phyloP scores from a whole-genome alignment of 306 rosid species.

The Quercus suber region DNA sequence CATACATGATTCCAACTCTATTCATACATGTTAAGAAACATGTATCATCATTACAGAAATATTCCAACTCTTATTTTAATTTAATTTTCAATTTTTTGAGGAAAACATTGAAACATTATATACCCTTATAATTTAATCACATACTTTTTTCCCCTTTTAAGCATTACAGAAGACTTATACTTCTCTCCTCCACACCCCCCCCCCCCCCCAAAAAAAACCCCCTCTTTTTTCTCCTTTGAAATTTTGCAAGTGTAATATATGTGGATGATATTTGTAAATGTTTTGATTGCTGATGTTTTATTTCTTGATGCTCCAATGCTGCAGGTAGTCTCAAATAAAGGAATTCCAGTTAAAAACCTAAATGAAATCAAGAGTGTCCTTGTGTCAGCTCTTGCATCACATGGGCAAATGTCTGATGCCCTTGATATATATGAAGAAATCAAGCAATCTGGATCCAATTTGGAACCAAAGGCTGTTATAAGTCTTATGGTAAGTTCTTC shows the following conservation, averaged over 20 bases:
- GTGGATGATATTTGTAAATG: not conserved
- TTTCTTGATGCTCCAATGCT: not conserved
- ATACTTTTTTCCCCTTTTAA: not conserved
- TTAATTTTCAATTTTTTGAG: not conserved
- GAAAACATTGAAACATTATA: not conserved
- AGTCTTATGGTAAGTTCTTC: slow-evolving; percentile 67
- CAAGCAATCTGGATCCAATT: slow-evolving; percentile 52
- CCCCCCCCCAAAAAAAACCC: no score
- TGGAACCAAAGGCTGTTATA: slow-evolving; percentile 71
- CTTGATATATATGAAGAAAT: slow-evolving; percentile 49
- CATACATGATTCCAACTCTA: no score
- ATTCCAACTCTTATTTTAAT: not conserved
- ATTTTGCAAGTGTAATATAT: not conserved
- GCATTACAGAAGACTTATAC: not conserved
- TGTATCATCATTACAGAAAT: no score
- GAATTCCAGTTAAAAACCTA: slow-evolving; percentile 38
- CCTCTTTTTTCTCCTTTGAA: not conserved
- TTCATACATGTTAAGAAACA: no score
- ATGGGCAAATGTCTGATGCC: slow-evolving; percentile 63
- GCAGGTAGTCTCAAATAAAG: slow-evolving; percentile 54
- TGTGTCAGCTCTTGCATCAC: slow-evolving; percentile 67
- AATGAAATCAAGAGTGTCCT: slow-evolving; percentile 73
- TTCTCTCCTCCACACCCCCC: no score
- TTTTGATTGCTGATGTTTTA: not conserved
- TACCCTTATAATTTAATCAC: not conserved